phyloP scores from a whole-genome alignment of 2,329 filamentous ascomycete species.

The Claviceps sp. region DNA sequence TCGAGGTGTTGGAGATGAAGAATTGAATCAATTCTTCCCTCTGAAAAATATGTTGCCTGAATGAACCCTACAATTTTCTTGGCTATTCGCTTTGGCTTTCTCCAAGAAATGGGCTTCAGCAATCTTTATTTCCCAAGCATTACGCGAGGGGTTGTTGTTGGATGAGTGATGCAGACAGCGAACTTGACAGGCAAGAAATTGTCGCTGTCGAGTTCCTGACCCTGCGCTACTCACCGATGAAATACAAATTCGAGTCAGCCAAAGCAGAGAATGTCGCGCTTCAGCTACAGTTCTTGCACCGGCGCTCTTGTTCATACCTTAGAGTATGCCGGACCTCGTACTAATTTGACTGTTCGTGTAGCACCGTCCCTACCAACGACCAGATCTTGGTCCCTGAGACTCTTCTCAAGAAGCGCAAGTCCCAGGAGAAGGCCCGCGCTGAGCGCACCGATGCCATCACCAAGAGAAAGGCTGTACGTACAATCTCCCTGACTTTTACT shows the following conservation, averaged over 20 bases:
- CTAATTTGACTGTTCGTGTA: constrained; percentile 56
- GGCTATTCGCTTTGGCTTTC: constrained; percentile 15
- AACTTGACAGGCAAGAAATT: neutral
- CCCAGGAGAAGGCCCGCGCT: constrained; percentile 96
- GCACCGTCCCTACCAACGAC: constrained; percentile 84
- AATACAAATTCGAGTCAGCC: constrained; percentile 72
- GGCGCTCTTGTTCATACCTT: constrained; percentile 55
- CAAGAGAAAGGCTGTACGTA: constrained; percentile 83
- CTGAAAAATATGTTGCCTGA: constrained; percentile 56
- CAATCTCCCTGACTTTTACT: constrained; percentile 18
- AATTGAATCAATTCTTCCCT: constrained; percentile 43
- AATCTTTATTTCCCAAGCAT: constrained; percentile 25
- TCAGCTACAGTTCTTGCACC: constrained; percentile 86
- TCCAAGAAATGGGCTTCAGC: constrained; percentile 11
- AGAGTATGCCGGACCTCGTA: constrained; percentile 56
- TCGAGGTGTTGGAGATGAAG: constrained; percentile 73
- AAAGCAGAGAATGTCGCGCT: constrained; percentile 83
- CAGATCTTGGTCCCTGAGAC: constrained; percentile 98
- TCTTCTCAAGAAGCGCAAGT: constrained; percentile 99
- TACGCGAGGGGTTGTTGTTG: constrained; percentile 56
- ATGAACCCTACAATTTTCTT: neutral
- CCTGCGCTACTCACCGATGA: constrained; percentile 54
- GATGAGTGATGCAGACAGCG: constrained; percentile 40
- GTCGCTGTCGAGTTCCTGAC: constrained; percentile 1
- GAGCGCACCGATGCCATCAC: constrained; percentile 66